Percentiles rank a stretch among this genome's conserved stretches.
Conservation (phyloP, 139 green algal species). For the Chara braunii region DNA sequence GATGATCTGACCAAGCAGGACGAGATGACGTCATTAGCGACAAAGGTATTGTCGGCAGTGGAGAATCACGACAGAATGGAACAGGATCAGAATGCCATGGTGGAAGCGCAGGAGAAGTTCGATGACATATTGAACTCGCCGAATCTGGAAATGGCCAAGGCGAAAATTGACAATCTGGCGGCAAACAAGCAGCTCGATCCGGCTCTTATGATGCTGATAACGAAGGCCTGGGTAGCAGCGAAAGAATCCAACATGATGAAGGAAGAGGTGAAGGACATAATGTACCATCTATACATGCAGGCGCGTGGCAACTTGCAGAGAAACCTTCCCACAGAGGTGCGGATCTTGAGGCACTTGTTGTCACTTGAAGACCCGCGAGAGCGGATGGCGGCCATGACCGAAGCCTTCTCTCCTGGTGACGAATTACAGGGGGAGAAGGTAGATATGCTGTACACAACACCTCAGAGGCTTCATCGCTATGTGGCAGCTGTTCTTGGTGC, state of each 20-base stretch:
- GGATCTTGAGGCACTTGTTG: conserved; percentile 76
- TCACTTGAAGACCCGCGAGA: conserved; percentile 45
- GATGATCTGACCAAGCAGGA: conserved; percentile 12
- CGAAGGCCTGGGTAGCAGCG: conserved; percentile 62
- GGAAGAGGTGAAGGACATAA: conserved; percentile 55
- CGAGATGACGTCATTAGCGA: conserved; percentile 9
- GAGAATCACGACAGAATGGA: conserved; percentile 15
- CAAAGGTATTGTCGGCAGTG: conserved; percentile 15
- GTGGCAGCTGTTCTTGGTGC: no score
- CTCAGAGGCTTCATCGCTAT: no score
- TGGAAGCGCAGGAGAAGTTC: conserved; percentile 20
- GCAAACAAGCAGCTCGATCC: conserved; percentile 52
- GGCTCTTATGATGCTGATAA: conserved; percentile 71
- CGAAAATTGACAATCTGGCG: conserved; percentile 65
- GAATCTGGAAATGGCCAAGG: conserved; percentile 6
- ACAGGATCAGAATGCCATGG: conserved; percentile 15
- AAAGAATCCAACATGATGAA: conserved; percentile 67
- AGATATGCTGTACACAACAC: conserved; percentile 30
- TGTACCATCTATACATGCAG: conserved; percentile 43
- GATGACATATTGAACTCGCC: conserved; percentile 23
- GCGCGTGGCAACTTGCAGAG: conserved; percentile 24
- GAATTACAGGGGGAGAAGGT: conserved; percentile 16
- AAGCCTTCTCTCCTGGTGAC: conserved; percentile 55
- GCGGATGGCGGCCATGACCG: conserved; percentile 41
- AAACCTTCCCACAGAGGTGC: conserved; percentile 67